These are phyloP conservation scores for Penicillium egyptiacum DNA, from an alignment of 495 filamentous ascomycete species.

Conservation along the genomic window DNA sequence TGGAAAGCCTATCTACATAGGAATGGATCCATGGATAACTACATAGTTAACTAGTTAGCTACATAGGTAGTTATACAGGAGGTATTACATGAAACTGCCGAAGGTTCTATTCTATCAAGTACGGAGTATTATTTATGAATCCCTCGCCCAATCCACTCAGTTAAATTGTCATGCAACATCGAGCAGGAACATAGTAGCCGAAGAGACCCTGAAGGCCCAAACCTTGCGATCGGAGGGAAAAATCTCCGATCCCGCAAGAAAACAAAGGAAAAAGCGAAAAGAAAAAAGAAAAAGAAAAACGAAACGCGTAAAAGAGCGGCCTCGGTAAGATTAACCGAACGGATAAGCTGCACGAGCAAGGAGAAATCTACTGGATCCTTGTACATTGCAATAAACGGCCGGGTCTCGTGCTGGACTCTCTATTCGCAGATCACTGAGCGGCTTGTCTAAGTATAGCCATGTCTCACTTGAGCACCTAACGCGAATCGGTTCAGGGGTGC, in stretches of 20 bases:
- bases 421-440: conserved; percentile 17
- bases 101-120: background rate
- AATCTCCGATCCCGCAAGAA: conserved; percentile 16
- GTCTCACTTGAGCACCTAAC: conserved; percentile 17
- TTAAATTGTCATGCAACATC: conserved; percentile 24
- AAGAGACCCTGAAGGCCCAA: conserved; percentile 13
- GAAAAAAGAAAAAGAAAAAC: background rate
- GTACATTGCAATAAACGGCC: conserved; percentile 1
- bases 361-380: conserved; percentile 2
- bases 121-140: background rate
- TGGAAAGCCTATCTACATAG: background rate
- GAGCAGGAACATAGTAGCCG: conserved; percentile 17
- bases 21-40: background rate
- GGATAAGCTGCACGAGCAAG: conserved; percentile 8
- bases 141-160: background rate
- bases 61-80: background rate
- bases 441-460: conserved; percentile 13
- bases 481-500: conserved; percentile 20
- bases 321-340: conserved; percentile 12
- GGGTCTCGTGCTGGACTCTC: conserved; percentile 1
- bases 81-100: background rate
- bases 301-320: conserved; percentile 7
- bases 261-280: background rate
- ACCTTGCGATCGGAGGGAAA: conserved; percentile 21
- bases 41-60: no score